A percentile compares a stretch with the other conserved stretches of the same genome.
Conservation (phyloP, 1,139 yeast genomes). For the Protomyces inundatus region DNA sequence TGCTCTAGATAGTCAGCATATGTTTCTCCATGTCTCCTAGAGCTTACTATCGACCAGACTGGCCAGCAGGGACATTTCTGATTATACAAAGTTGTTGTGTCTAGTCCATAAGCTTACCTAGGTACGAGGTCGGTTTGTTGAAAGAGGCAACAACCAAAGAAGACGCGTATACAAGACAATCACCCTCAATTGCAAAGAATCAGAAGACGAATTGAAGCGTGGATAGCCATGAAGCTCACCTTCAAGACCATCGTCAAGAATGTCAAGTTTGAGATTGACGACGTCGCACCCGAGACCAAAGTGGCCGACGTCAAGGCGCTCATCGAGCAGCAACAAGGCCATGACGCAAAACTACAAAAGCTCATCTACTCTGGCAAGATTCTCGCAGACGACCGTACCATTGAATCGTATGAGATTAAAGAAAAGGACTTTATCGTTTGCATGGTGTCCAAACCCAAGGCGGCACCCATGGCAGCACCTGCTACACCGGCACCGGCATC, state of each 20-base stretch:
- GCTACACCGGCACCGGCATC: conserved; percentile 35
- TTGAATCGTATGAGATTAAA: conserved; percentile 68
- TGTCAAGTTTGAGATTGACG: conserved; percentile 72
- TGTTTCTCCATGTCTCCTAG: no score
- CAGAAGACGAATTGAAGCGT: no score
- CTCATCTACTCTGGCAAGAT: conserved; percentile 91
- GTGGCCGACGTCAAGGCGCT: conserved; percentile 69
- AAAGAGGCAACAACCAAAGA: no score
- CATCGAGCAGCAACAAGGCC: conserved; percentile 61
- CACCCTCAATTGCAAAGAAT: no score
- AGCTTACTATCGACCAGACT: background rate
- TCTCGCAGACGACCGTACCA: conserved; percentile 71
- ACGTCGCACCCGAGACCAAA: conserved; percentile 59
- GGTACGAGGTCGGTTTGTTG: no score
- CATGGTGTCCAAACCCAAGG: conserved; percentile 50
- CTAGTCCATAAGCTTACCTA: no score
- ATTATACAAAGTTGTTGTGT: no score
- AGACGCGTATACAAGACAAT: no score
- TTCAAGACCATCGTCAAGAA: conserved; percentile 83
- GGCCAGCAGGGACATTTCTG: background rate
- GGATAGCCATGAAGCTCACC: conserved; percentile 59
- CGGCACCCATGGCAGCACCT: conserved; percentile 34
- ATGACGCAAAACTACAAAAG: conserved; percentile 73
- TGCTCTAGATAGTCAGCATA: background rate
- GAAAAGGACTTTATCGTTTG: conserved; percentile 89